Evolutionary conservation across 2,329 filamentous ascomycete genomes (phyloP).

Genomic region (Didymella glomerata): DNA sequence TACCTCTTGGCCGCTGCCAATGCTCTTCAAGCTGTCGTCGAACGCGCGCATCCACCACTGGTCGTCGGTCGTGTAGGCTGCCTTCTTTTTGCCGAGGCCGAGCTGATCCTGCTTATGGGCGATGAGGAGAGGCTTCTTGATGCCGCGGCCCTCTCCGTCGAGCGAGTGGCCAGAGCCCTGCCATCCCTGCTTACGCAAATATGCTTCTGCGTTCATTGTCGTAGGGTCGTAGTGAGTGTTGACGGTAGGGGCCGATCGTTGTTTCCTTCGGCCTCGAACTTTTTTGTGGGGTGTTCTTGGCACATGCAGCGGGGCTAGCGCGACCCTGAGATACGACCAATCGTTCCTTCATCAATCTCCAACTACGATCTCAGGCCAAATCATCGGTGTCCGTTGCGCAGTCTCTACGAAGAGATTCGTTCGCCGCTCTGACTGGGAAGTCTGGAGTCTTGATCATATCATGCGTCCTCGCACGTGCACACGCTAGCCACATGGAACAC

Average conservation of each 20-base stretch:
- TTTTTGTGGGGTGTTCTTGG: slow-evolving; percentile 22
- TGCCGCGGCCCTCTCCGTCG: slow-evolving; percentile 77
- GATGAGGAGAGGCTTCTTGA: slow-evolving; percentile 83
- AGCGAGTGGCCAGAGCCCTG: slow-evolving; percentile 87
- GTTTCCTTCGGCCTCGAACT: slow-evolving; percentile 16
- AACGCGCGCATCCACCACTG: slow-evolving; percentile 99
- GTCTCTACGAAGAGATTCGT: neutral
- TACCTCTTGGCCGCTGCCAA: slow-evolving; percentile 45
- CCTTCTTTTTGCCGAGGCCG: slow-evolving; percentile 80
- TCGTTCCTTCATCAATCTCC: neutral
- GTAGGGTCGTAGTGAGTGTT: slow-evolving; percentile 2
- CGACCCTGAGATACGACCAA: neutral
- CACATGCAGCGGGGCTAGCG: neutral
- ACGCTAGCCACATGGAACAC: neutral
- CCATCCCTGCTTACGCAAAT: slow-evolving; percentile 89
- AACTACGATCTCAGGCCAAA: neutral
- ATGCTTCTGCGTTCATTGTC: slow-evolving; percentile 82
- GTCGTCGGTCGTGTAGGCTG: slow-evolving; percentile 66
- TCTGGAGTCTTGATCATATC: neutral
- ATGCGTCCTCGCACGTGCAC: neutral
- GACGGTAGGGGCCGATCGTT: neutral
- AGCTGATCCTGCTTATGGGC: slow-evolving; percentile 82
- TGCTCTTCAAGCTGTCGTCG: slow-evolving; percentile 84
- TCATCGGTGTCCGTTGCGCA: neutral
- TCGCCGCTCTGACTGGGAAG: neutral